Conservation (phyloP, 306 rosid genomes). For the Pyrus communis region DNA sequence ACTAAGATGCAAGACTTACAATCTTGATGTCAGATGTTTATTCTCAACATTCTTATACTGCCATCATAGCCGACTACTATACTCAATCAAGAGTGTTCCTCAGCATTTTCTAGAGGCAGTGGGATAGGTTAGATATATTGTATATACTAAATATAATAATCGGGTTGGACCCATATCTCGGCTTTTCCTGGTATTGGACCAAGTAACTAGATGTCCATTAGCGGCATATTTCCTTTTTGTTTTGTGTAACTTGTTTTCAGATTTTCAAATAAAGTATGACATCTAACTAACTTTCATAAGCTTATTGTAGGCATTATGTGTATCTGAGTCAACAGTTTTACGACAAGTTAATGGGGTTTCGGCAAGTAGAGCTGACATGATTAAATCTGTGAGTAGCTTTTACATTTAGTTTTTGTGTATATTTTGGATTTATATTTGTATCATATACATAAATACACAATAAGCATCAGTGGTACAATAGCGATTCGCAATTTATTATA, state of each 20-base stretch:
- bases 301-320: conserved; percentile 66
- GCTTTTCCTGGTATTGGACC: not conserved
- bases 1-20: not conserved
- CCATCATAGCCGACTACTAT: not conserved
- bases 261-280: not conserved
- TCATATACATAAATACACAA: not conserved
- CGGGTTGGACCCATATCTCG: not conserved
- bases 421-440: not conserved
- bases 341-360: conserved; percentile 60
- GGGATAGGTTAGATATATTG: not conserved
- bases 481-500: not conserved
- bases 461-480: not conserved
- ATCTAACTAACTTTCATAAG: not conserved
- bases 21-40: not conserved
- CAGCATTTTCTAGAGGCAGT: not conserved
- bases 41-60: not conserved
- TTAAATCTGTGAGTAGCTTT: conserved; percentile 57
- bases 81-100: not conserved
- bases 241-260: not conserved
- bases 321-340: conserved; percentile 25
- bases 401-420: not conserved
- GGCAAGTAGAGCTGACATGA: conserved; percentile 63
- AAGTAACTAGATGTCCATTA: not conserved
- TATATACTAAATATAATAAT: not conserved
- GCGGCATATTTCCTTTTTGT: not conserved